Conservation (phyloP, 495 filamentous ascomycete genomes). For the Trichoderma virens region DNA sequence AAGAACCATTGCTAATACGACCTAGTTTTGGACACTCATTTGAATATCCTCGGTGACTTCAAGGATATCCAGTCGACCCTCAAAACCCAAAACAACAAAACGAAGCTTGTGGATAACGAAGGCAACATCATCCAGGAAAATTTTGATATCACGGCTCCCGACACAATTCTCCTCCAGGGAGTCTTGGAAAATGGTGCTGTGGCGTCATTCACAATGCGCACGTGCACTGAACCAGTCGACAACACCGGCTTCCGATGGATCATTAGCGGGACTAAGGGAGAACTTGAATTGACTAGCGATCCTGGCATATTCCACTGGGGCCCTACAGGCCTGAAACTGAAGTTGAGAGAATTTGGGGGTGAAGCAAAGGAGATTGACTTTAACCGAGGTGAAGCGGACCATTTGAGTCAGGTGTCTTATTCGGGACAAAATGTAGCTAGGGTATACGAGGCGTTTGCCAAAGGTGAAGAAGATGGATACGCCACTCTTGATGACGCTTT, state of each 20-base stretch:
- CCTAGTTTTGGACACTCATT: constrained; percentile 25
- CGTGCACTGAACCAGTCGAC: constrained; percentile 23
- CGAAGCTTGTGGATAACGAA: constrained; percentile 18
- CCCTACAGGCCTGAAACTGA: constrained; percentile 18
- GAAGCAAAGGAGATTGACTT: constrained; percentile 22
- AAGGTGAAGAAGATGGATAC: constrained; percentile 13
- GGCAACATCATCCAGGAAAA: constrained; percentile 20
- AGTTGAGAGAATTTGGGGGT: constrained; percentile 2
- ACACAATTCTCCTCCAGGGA: constrained; percentile 39
- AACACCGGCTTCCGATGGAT: constrained; percentile 30
- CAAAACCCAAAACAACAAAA: constrained; percentile 23
- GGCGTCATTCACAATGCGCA: constrained; percentile 29
- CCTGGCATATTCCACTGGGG: constrained; percentile 16
- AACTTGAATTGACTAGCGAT: constrained; percentile 30
- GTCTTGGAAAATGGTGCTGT: constrained; percentile 27
- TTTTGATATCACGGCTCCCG: constrained; percentile 25
- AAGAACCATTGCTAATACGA: not conserved
- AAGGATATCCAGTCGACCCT: constrained; percentile 22
- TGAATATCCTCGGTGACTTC: constrained; percentile 32
- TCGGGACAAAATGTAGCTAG: constrained; percentile 23
- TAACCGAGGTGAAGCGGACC: constrained; percentile 14
- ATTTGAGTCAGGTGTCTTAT: constrained; percentile 6
- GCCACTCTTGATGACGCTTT: constrained; percentile 15
- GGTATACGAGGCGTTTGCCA: constrained; percentile 31
- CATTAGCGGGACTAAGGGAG: constrained; percentile 39